These are phyloP conservation scores for Aspergillus brunneoviolaceus DNA, from an alignment of 2,329 filamentous ascomycete genomes.

Conservation along the genomic window DNA sequence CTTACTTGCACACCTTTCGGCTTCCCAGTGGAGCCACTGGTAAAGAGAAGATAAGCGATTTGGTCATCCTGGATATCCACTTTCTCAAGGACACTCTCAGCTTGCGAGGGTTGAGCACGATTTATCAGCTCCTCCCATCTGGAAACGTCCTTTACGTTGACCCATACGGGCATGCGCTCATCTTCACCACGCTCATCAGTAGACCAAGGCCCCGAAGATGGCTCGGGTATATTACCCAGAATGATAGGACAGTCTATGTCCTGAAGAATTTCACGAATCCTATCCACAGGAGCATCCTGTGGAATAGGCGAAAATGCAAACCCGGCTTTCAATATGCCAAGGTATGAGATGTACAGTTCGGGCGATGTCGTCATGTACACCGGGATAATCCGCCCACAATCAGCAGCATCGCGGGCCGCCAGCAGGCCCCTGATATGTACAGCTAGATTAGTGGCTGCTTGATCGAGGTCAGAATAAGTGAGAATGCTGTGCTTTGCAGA, in stretches of 20 bases:
- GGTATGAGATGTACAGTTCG: constrained; percentile 41
- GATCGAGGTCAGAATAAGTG: constrained; percentile 26
- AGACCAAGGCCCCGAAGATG: constrained; percentile 13
- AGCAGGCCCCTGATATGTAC: constrained; percentile 18
- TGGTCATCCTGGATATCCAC: constrained; percentile 20
- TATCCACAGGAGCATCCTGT: constrained; percentile 33
- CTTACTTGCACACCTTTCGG: constrained; percentile 36
- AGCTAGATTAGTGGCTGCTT: constrained; percentile 24
- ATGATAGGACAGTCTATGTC: constrained; percentile 29
- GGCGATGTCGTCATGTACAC: constrained; percentile 34
- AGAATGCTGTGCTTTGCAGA: constrained; percentile 25
- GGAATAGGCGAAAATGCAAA: constrained; percentile 41
- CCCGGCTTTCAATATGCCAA: constrained; percentile 38
- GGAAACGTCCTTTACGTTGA: constrained; percentile 24
- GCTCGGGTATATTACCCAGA: constrained; percentile 20
- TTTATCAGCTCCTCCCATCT: constrained; percentile 19
- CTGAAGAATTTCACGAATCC: constrained; percentile 28
- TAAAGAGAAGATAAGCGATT: constrained; percentile 36
- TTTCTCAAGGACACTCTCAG: constrained; percentile 1
- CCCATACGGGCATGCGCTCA: constrained; percentile 15
- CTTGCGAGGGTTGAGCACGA: not conserved
- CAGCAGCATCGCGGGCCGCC: not conserved
- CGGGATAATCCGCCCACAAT: constrained; percentile 24
- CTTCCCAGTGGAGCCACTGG: constrained; percentile 36
- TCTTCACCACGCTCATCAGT: not conserved